Evolutionary conservation across 2,329 filamentous ascomycete genomes (phyloP), one percentile per base, ranked within the genome.

Genomic region (Penicillium sp.): DNA sequence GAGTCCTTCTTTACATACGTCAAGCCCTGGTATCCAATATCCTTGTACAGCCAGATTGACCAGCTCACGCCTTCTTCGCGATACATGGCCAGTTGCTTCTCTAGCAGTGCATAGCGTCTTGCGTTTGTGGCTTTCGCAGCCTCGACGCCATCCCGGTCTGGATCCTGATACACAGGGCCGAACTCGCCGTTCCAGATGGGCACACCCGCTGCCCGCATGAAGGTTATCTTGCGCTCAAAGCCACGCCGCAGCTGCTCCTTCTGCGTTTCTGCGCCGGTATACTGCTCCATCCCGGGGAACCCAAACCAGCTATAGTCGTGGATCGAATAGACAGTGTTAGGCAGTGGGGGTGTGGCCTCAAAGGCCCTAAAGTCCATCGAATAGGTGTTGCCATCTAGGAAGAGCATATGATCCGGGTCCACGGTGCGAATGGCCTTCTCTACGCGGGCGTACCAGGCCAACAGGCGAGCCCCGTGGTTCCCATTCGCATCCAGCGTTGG

Each of bases 11-110:
- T 73, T 1, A 80, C 71, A 63, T 83, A 80, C 0, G 82, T 72
- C 82, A 86, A 83, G 5, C 83, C 84, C 71, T 84, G 82, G 56
- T 81, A 78, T 0, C 83, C 83, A 23, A 86, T 80, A 63, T 86
- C 83, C 69, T 86, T 86, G 71, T 84, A 85, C 1, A 83, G 70
- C 84, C 84, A 86, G 66, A 87, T 88, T 7, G 75, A 81, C 86
- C 85, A 88, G 46, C 76, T 74, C 47, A 83, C 81, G 47, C 78
- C 68, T 50, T 80, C 68, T 69, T 80, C 76, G 53, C 80, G 78
- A 67, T 85, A 85, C 26, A 85, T 80, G 4, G 71, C 67, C 46
- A 85, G 69, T 66, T 83, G 81, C 19, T 76, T 73, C 23, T 76
- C 75, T 4, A 83, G 71, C 54, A 83, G 70, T 17, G 30, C n/a